Evolutionary conservation across 129 eudicot genomes (phyloP).

Genomic region (Pseudognaphalium luteoalbum): DNA sequence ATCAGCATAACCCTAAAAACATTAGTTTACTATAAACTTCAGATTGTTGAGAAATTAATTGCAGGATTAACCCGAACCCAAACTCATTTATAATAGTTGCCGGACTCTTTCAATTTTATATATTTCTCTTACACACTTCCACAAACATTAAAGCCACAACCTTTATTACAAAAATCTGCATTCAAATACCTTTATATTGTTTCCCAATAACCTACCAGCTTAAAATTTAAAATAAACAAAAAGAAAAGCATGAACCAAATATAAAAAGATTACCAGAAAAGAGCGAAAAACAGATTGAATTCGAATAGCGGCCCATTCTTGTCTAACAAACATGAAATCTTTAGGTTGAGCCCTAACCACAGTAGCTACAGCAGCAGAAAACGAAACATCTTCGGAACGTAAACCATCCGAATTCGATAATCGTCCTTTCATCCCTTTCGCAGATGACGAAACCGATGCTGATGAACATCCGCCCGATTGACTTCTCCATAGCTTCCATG

Average conservation of each 20-base stretch:
- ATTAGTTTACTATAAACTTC: not conserved
- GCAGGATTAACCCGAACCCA: not conserved
- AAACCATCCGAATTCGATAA: conserved; percentile 54
- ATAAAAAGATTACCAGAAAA: conserved; percentile 54
- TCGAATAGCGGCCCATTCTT: conserved; percentile 91
- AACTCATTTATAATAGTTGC: no score
- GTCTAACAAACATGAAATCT: conserved; percentile 64
- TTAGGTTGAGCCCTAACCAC: conserved; percentile 75
- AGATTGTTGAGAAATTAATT: not conserved
- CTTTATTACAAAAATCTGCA: not conserved
- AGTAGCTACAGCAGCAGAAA: conserved; percentile 79
- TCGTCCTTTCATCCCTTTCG: conserved; percentile 38
- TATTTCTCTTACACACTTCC: not conserved
- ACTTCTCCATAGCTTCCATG: conserved; percentile 92
- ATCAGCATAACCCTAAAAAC: not conserved
- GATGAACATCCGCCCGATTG: conserved; percentile 47
- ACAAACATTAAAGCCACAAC: conserved; percentile 4
- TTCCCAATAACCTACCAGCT: not conserved
- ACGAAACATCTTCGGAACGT: conserved; percentile 44
- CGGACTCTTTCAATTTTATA: not conserved
- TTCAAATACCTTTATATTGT: not conserved
- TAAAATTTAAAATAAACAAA: not conserved
- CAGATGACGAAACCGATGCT: conserved; percentile 15
- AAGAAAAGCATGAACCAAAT: not conserved
- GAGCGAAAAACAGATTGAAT: conserved; percentile 87